Conservation (phyloP, 2,329 filamentous ascomycete species). For the Aspergillus intermedius region DNA sequence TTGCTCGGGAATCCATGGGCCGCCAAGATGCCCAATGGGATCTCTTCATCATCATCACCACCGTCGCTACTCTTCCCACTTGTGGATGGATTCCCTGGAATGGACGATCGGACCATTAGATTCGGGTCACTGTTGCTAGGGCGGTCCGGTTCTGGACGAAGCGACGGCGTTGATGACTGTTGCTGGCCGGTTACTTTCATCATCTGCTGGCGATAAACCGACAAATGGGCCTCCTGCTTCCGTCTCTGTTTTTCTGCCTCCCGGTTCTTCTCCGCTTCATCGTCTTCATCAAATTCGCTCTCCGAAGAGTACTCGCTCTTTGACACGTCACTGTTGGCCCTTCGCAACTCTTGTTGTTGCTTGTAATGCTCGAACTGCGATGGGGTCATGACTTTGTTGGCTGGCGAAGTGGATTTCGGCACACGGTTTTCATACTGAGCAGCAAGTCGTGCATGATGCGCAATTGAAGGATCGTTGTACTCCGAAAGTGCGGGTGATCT, state of each 20-base stretch:
- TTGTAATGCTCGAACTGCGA: conserved; percentile 79
- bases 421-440: conserved; percentile 38
- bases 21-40: conserved; percentile 77
- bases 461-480: conserved; percentile 28
- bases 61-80: conserved; percentile 42
- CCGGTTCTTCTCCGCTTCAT: conserved; percentile 69
- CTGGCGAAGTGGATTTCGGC: conserved; percentile 29
- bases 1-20: conserved; percentile 83
- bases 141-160: conserved; percentile 51
- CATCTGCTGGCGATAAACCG: conserved; percentile 89
- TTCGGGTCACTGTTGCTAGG: conserved; percentile 59
- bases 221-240: conserved; percentile 85
- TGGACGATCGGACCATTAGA: conserved; percentile 39
- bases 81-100: conserved; percentile 31
- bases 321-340: conserved; percentile 45
- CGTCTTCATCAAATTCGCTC: conserved; percentile 67
- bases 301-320: conserved; percentile 50
- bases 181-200: conserved; percentile 92
- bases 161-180: conserved; percentile 43
- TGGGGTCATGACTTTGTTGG: conserved; percentile 81
- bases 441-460: conserved; percentile 40
- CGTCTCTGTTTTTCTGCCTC: conserved; percentile 68
- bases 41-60: conserved; percentile 77
- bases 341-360: conserved; percentile 61
- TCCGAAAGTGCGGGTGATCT: conserved; percentile 11